phyloP scores from a whole-genome alignment of 257 asterid species.

The Rauvolfia tetraphylla region DNA sequence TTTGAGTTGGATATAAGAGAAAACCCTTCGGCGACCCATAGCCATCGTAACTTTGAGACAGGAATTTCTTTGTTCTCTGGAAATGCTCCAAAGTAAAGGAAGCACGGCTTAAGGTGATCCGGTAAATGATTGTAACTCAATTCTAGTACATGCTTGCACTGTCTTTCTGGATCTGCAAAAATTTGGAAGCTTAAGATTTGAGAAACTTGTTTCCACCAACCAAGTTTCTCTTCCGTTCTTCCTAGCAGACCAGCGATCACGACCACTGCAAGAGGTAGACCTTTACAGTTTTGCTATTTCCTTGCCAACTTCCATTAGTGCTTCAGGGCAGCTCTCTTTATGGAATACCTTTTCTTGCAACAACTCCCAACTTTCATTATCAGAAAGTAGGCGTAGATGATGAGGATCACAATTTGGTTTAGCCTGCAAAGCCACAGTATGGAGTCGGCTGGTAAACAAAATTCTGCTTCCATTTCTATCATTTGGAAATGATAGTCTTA shows the following conservation, averaged over 20 bases:
- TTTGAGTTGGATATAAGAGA: no score
- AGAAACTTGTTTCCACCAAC: background rate
- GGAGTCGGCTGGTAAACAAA: constrained; percentile 7
- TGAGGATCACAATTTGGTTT: background rate
- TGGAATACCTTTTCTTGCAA: constrained; percentile 9
- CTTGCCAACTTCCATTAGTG: background rate
- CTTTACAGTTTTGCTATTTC: constrained; percentile 7
- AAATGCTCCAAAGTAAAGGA: constrained; percentile 19
- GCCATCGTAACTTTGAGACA: background rate
- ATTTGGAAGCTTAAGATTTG: background rate
- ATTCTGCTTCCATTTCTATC: constrained; percentile 13
- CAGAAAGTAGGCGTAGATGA: background rate
- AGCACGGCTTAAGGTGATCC: constrained; percentile 12
- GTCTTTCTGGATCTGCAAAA: background rate
- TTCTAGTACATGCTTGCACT: constrained; percentile 3
- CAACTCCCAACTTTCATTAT: constrained; percentile 19
- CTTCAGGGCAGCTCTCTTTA: constrained; percentile 7
- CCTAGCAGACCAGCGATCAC: constrained; percentile 16
- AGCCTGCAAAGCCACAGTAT: background rate
- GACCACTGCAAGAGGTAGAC: constrained; percentile 16
- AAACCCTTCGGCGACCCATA: constrained; percentile 16
- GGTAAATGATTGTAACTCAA: constrained; percentile 19
- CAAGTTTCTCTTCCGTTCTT: background rate
- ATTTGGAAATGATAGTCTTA: constrained; percentile 8
- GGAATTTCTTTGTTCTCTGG: background rate